These are phyloP conservation scores for Phoma sp. DNA, from an alignment of 2,329 filamentous ascomycete genomes.

Conservation along the genomic window DNA sequence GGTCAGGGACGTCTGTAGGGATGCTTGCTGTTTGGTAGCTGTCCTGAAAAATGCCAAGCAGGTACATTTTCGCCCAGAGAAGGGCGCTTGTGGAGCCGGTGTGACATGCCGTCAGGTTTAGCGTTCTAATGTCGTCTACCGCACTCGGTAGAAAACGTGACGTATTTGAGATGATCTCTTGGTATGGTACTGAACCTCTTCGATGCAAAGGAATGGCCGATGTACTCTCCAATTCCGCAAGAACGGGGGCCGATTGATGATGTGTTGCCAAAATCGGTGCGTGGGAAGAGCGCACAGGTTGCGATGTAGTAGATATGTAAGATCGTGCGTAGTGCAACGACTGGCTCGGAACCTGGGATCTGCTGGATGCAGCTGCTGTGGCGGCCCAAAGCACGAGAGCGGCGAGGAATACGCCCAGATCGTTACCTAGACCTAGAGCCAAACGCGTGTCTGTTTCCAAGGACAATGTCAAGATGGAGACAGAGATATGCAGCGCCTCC, in stretches of 20 bases:
- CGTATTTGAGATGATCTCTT: conserved; percentile 29
- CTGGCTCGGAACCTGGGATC: background rate
- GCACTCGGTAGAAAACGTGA: conserved; percentile 35
- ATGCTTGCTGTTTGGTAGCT: conserved; percentile 4
- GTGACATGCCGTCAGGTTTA: conserved; percentile 33
- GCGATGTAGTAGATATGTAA: background rate
- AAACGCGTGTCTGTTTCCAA: conserved; percentile 30
- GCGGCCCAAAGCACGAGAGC: conserved; percentile 45
- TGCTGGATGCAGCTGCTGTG: conserved; percentile 35
- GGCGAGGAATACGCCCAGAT: conserved; percentile 46
- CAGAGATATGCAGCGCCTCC: conserved; percentile 29
- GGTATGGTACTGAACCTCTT: conserved; percentile 16
- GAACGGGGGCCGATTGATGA: background rate
- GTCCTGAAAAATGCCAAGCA: conserved; percentile 22
- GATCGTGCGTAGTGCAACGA: background rate
- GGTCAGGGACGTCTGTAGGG: conserved; percentile 21
- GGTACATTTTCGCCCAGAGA: conserved; percentile 41
- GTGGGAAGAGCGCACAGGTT: background rate
- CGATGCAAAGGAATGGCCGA: conserved; percentile 3
- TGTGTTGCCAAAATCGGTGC: background rate
- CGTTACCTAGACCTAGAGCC: conserved; percentile 34
- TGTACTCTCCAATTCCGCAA: background rate
- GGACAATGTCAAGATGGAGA: conserved; percentile 18
- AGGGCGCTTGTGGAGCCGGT: conserved; percentile 38
- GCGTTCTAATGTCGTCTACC: conserved; percentile 22